Evolutionary conservation across 352 stramenopile genomes (phyloP).

Genomic region (Pythium insidiosum): DNA sequence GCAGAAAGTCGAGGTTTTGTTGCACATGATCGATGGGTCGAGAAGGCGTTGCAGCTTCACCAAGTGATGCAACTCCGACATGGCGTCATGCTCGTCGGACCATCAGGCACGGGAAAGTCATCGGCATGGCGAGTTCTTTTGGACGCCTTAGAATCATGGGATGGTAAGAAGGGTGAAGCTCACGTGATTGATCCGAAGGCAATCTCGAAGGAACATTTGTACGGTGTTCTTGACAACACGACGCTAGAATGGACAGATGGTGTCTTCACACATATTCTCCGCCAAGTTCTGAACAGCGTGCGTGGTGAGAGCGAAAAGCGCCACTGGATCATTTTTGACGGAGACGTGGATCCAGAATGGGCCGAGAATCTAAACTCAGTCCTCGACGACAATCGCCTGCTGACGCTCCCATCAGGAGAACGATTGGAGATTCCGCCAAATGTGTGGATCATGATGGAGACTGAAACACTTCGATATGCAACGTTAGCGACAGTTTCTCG

Average conservation of each 20-base stretch:
- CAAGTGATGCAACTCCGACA: conserved; percentile 97
- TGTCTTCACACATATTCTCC: conserved; percentile 97
- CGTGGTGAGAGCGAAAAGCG: conserved; percentile 93
- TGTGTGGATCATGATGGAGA: conserved; percentile 99
- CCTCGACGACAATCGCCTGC: conserved; percentile 99
- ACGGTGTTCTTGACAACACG: conserved; percentile 98
- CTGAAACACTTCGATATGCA: conserved; percentile 97
- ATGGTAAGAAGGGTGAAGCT: conserved; percentile 95
- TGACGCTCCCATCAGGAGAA: conserved; percentile 98
- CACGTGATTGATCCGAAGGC: conserved; percentile 99
- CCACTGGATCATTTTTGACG: conserved; percentile 99
- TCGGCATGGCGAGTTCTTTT: conserved; percentile 92
- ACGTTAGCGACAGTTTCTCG: conserved; percentile 99
- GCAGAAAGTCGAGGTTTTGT: conserved; percentile 87
- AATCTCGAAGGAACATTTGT: conserved; percentile 97
- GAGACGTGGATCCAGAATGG: conserved; percentile 99
- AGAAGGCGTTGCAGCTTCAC: conserved; percentile 99
- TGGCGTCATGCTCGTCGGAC: conserved; percentile 99
- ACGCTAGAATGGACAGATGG: conserved; percentile 99
- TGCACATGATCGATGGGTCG: conserved; percentile 89
- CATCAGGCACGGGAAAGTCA: conserved; percentile 95
- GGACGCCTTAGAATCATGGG: conserved; percentile 89
- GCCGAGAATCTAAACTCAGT: conserved; percentile 99
- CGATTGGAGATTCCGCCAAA: conserved; percentile 96
- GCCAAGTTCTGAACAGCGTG: conserved; percentile 96